A percentile compares a stretch with the other conserved stretches of the same genome.
phyloP scores from a whole-genome alignment of 352 stramenopile species.

The Globisporangium rhizosaccharum region DNA sequence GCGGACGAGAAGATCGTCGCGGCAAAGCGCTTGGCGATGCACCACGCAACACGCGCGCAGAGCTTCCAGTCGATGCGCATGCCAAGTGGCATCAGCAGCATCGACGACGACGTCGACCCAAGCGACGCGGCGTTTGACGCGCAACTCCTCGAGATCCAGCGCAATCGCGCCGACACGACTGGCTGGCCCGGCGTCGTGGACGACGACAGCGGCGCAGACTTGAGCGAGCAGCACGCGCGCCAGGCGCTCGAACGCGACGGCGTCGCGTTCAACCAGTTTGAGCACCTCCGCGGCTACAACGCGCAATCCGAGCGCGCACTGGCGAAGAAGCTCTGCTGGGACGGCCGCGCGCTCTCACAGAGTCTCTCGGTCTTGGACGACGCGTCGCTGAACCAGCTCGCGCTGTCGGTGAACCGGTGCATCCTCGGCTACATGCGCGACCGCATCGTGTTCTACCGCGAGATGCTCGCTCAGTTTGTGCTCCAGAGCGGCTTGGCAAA shows the following conservation, averaged over 20 bases:
- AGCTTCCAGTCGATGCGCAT: conserved; percentile 2
- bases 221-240: conserved; percentile 12
- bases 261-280: conserved; percentile 59
- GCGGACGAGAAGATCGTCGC: conserved; percentile 52
- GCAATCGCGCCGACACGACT: conserved; percentile 24
- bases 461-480: conserved; percentile 92
- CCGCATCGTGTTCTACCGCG: conserved; percentile 90
- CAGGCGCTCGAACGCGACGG: conserved; percentile 35
- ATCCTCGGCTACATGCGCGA: conserved; percentile 94
- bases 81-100: no score
- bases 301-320: conserved; percentile 33
- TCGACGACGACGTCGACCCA: conserved; percentile 9
- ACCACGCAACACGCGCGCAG: conserved; percentile 6
- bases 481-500: conserved; percentile 89
- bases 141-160: conserved; percentile 11
- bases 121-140: conserved; percentile 10
- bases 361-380: conserved; percentile 61
- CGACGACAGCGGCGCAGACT: conserved; percentile 8
- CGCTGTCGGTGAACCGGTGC: conserved; percentile 89
- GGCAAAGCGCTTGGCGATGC: conserved; percentile 22
- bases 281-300: conserved; percentile 56
- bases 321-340: conserved; percentile 57
- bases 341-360: conserved; percentile 54
- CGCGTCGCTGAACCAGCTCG: conserved; percentile 32
- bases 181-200: conserved; percentile 22